These are phyloP conservation scores for Trifolium pratense DNA, from an alignment of 306 rosid species.

Conservation along the genomic window DNA sequence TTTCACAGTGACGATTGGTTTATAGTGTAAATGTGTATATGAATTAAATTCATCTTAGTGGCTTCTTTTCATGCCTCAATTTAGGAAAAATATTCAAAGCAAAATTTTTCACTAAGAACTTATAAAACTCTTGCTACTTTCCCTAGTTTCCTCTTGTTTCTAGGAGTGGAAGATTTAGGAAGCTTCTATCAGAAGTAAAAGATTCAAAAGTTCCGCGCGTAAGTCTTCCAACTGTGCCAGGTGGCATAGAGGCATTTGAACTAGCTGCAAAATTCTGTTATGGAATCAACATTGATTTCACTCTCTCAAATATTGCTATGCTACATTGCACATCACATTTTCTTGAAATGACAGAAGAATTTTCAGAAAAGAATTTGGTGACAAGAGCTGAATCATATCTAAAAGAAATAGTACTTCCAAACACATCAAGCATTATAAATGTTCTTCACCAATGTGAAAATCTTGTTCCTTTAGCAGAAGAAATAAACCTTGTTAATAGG, in stretches of 20 bases:
- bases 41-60: not conserved
- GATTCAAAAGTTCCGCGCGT: constrained; percentile 72
- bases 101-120: not conserved
- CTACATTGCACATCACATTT: constrained; percentile 72
- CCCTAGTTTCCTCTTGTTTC: constrained; percentile 92
- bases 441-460: constrained; percentile 87
- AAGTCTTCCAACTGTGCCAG: constrained; percentile 69
- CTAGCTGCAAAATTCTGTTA: constrained; percentile 91
- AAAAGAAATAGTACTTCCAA: constrained; percentile 72
- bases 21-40: not conserved
- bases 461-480: constrained; percentile 80
- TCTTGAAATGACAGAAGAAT: constrained; percentile 93
- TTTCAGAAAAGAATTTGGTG: constrained; percentile 74
- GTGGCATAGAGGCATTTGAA: constrained; percentile 91
- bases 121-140: not conserved
- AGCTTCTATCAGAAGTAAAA: constrained; percentile 72
- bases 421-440: constrained; percentile 72
- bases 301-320: constrained; percentile 75
- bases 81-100: not conserved
- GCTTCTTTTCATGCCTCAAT: not conserved
- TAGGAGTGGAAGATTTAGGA: constrained; percentile 84
- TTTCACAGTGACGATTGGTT: not conserved
- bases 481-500: constrained; percentile 70
- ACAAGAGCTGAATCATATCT: constrained; percentile 68
- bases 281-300: constrained; percentile 76